Conservation (phyloP, 2,329 filamentous ascomycete species). For the Sarocladiaceae sp. region DNA sequence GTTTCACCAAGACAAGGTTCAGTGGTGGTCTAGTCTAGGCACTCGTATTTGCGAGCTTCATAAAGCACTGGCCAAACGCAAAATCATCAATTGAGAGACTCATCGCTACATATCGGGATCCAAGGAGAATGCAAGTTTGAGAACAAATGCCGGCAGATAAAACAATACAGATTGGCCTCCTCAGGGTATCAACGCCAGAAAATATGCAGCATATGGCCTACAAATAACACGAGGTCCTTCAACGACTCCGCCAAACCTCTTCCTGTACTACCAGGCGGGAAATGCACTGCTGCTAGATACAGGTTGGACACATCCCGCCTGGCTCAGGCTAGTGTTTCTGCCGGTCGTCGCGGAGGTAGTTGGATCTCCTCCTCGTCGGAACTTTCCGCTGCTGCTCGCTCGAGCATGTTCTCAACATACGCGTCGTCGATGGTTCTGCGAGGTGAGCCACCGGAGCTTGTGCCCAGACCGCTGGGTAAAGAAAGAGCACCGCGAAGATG, state of each 20-base stretch:
- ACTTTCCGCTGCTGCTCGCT: slow-evolving; percentile 47
- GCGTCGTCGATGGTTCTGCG: slow-evolving; percentile 35
- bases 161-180: neutral
- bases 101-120: neutral
- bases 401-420: slow-evolving; percentile 56
- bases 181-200: slow-evolving; percentile 6
- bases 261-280: too few species aligned
- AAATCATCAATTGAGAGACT: too few species aligned
- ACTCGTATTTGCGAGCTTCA: too few species aligned
- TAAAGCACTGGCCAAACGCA: too few species aligned
- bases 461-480: slow-evolving; percentile 44
- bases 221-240: neutral
- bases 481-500: slow-evolving; percentile 39
- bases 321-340: neutral
- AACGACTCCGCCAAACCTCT: too few species aligned
- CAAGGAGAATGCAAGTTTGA: neutral
- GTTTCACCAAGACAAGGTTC: too few species aligned
- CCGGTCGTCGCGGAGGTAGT: slow-evolving; percentile 31
- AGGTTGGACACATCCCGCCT: neutral
- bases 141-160: neutral
- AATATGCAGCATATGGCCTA: neutral
- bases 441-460: slow-evolving; percentile 26
- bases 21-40: too few species aligned
- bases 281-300: too few species aligned
- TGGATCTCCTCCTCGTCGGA: slow-evolving; percentile 56